These are phyloP conservation scores for Aspergillus floridensis DNA, from an alignment of 2,329 filamentous ascomycete species.

Conservation along the genomic window DNA sequence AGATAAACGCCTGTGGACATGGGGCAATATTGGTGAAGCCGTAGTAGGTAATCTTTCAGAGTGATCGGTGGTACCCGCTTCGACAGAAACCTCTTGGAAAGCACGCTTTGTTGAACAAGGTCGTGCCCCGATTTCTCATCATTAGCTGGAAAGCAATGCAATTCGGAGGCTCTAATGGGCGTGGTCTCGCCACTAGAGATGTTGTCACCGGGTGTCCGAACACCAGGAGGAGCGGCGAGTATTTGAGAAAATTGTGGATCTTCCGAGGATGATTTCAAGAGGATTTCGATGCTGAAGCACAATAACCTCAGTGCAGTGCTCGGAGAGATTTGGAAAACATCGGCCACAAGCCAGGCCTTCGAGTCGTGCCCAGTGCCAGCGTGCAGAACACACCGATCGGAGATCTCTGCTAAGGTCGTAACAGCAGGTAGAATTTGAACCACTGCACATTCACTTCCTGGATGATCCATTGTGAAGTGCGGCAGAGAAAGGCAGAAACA, in stretches of 20 bases:
- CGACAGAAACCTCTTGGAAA: constrained; percentile 90
- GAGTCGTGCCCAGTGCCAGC: constrained; percentile 1
- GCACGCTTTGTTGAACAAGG: constrained; percentile 75
- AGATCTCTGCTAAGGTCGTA: not conserved
- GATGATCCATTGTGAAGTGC: constrained; percentile 24
- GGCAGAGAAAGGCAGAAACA: constrained; percentile 8
- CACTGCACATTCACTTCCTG: not conserved
- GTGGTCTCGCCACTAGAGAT: constrained; percentile 22
- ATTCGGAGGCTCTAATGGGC: constrained; percentile 29
- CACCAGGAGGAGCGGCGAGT: constrained; percentile 49
- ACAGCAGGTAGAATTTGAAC: not conserved
- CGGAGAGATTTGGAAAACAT: constrained; percentile 67
- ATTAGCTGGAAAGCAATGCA: constrained; percentile 36
- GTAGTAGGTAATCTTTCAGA: constrained; percentile 78
- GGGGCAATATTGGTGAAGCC: constrained; percentile 86
- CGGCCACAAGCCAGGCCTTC: constrained; percentile 4
- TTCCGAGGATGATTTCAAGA: constrained; percentile 55
- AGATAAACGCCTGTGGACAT: constrained; percentile 94
- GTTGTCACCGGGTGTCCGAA: constrained; percentile 37
- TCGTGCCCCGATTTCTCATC: constrained; percentile 60
- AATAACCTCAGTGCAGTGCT: constrained; percentile 76
- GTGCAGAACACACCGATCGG: not conserved
- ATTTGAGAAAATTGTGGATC: constrained; percentile 41
- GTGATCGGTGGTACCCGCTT: constrained; percentile 81
- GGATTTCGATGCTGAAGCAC: constrained; percentile 63